Base-by-base conservation (phyloP, 768 basidiomycete genomes). In the Collybia sp. region DNA sequence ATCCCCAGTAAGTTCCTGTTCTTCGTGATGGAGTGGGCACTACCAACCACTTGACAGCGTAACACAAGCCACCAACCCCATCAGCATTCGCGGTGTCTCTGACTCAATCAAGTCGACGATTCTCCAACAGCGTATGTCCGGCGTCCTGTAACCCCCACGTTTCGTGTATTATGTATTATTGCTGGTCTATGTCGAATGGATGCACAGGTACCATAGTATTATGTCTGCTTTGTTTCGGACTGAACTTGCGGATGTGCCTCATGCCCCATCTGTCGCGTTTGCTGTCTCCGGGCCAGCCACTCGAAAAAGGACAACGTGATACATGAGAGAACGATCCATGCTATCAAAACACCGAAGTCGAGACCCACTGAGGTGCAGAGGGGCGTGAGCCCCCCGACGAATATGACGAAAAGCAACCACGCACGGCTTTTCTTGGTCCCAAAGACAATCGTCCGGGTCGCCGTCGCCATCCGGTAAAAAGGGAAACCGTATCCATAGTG, bases 1-100 rank as follows among this genome's bases (percentile, higher is more conserved):
- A 94, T 63, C 91, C 93, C 1, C 93, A 95, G 88, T 88, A 52
- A 31, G 84, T 75, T n/a, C 15, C 87, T 58, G 83, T 83, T 1
- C 85, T 86, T 38, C 50, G 32, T 20, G 49, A 13, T 6, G 13
- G 10, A n/a, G 10, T 37, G 10, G 17, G 35, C 10, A 13, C 10
- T 37, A 37, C 17, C n/a, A n/a, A 18, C n/a, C 10, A 34, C 35
- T 37, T 10, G 10, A 18, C 3, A 37, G 13, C 35, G 4, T 18
- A 10, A 13, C 13, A 10, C n/a, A 13, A 37, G 35, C 17, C n/a
- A 4, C 35, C 6, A 10, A 37, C 10, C 3, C 35, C 35, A 37
- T 3, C 35, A 37, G 6, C 17, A n/a, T n/a, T 18, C 35, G 35
- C 35, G 4, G 3, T 3, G 35, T 37, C n/a, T 37, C 10, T 37